Base-by-base conservation (phyloP, 371 early-diverging fungal genomes). In the Dichotomocladium elegans region DNA sequence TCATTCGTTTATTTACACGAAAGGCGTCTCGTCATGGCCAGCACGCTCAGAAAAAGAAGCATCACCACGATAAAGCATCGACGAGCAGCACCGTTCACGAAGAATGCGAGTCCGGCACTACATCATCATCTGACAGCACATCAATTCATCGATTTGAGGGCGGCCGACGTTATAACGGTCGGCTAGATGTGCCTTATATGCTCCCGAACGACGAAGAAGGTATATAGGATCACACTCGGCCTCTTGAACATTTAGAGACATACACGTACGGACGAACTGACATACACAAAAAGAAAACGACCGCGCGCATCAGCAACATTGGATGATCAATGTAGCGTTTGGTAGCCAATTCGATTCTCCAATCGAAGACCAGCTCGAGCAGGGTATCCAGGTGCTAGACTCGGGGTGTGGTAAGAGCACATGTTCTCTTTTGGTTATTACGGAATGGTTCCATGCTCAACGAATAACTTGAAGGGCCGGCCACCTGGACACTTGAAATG, bases 181-280 rank as follows among this genome's bases (percentile, higher is more conserved):
- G 70, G 19, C 60, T 60, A 17, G 66, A 51, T 24, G 69, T 68
- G 5, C 56, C 70, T n/a, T 82, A 82, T 51, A 61, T 78, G 44
- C 54, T 82, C 3, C 82, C 82, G 4, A 74, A 76, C 33, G 80
- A 82, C 33, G 66, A 76, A 33, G 68, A 59, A 61, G 74, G 74
- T 70, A 42, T 10, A 30, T 29, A 29, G 7, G 7, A 29, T 15
- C 30, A 19, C 17, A n/a, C 8, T 4, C 27, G 22, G 17, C n/a
- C 28, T 19, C 29, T 30, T 46, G 15, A 47, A 15, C 2, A 28
- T 26, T 33, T 4, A 5, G 15, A 24, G 17, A 37, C 37, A 17
- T 17, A 37, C 37, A 15, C 21, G 17, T 34, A 12, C 35, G 17
- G 4, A 15, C 5, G 17, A 8, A 2, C 3, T 37, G 7, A 37